These are phyloP conservation scores for Castanea mollissima DNA, from an alignment of 306 rosid species.

Conservation along the genomic window DNA sequence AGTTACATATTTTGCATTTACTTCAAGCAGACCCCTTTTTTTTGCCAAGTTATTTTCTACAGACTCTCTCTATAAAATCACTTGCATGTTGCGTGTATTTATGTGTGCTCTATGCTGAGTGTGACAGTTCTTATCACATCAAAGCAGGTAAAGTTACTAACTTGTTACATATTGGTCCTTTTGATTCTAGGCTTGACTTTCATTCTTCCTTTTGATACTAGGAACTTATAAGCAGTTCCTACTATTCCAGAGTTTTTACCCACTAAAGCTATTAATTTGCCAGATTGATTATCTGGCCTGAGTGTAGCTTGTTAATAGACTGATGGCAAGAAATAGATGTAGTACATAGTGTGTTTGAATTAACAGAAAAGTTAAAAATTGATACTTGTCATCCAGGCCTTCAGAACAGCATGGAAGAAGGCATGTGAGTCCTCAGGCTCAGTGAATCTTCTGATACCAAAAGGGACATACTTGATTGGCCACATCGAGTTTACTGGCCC, in stretches of 20 bases:
- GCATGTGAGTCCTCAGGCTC: slow-evolving; percentile 38
- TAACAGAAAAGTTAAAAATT: not conserved
- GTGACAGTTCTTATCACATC: not conserved
- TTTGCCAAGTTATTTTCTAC: not conserved
- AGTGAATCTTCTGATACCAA: slow-evolving; percentile 39
- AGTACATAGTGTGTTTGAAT: no score
- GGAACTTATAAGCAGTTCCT: not conserved
- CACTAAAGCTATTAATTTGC: not conserved
- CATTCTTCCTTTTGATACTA: not conserved
- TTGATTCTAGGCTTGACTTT: not conserved
- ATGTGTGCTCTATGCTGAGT: not conserved
- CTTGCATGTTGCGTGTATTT: not conserved
- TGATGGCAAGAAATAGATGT: not conserved
- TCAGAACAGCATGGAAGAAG: slow-evolving; percentile 39
- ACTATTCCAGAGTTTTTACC: not conserved
- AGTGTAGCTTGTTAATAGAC: not conserved
- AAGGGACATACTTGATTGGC: slow-evolving; percentile 42
- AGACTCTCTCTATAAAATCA: not conserved
- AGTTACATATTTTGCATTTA: not conserved
- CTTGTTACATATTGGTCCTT: not conserved
- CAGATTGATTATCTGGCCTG: not conserved
- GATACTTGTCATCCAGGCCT: slow-evolving; percentile 34
- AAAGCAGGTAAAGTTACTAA: not conserved
- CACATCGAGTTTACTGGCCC: slow-evolving; percentile 43
- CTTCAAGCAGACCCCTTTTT: not conserved